Evolutionary conservation across 164 flowering plant genomes (phyloP).

Genomic region (Vitis cinerea): DNA sequence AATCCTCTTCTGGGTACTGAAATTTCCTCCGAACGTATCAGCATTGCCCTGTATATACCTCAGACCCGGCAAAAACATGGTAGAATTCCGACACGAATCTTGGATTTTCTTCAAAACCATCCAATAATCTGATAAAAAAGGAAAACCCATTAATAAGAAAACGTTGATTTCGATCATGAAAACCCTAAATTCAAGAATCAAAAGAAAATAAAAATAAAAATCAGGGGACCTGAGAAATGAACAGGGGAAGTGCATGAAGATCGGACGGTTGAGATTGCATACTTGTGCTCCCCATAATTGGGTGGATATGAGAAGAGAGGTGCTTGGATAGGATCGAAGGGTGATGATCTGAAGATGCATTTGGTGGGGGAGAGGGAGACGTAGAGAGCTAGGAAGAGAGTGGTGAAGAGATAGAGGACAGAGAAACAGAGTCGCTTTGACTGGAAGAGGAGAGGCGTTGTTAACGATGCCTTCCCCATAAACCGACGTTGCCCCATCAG

Average conservation of each 20-base stretch:
- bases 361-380: constrained; percentile 52
- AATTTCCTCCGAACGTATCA: constrained; percentile 69
- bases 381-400: constrained; percentile 63
- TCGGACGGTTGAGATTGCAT: constrained; percentile 68
- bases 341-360: constrained; percentile 72
- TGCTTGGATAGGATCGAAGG: constrained; percentile 65
- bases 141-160: constrained; percentile 12
- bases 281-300: constrained; percentile 83
- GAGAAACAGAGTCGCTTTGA: constrained; percentile 79
- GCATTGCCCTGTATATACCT: constrained; percentile 41
- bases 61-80: constrained; percentile 22
- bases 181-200: background rate
- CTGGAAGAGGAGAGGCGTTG: constrained; percentile 58
- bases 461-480: constrained; percentile 36
- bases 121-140: constrained; percentile 56
- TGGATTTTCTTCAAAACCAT: constrained; percentile 53
- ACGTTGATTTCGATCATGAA: background rate
- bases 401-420: constrained; percentile 55
- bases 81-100: constrained; percentile 37
- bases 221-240: constrained; percentile 58
- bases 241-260: constrained; percentile 79
- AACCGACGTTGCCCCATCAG: background rate
- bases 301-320: constrained; percentile 79
- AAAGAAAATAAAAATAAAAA: background rate
- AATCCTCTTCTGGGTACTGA: constrained; percentile 48